Evolutionary conservation across 176 grass and related monocot species (phyloP).

Genomic region (Zoysia japonica): DNA sequence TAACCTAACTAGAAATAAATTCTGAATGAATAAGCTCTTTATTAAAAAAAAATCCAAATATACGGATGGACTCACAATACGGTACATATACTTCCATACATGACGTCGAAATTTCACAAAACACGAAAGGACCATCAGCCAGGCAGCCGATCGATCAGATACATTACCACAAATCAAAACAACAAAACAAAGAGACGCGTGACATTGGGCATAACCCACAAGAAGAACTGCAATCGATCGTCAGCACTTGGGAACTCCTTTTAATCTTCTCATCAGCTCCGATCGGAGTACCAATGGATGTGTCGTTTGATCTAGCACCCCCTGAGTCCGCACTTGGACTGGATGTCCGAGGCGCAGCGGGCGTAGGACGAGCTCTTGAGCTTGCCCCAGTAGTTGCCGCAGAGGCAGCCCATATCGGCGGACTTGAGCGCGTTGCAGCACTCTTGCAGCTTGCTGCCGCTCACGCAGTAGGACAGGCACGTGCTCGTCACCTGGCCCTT

Average conservation of each 20-base stretch:
- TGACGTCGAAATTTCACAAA: neutral
- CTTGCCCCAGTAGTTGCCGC: neutral
- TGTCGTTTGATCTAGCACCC: neutral
- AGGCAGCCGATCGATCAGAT: neutral
- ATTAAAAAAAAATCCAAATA: neutral
- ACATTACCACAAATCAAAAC: neutral
- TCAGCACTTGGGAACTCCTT: too few species aligned
- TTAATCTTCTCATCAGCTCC: too few species aligned
- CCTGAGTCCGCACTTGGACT: slow-evolving; percentile 13
- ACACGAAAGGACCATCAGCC: neutral
- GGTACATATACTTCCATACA: neutral
- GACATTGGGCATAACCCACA: neutral
- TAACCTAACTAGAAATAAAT: neutral
- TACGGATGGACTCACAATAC: neutral
- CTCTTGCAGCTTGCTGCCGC: neutral
- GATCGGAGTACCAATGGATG: too few species aligned
- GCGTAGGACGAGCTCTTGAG: neutral
- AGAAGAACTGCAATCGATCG: neutral
- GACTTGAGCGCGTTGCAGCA: slow-evolving; percentile 46
- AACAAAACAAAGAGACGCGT: neutral
- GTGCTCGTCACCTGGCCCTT: neutral
- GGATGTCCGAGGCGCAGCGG: slow-evolving; percentile 35
- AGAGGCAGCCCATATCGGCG: slow-evolving; percentile 50
- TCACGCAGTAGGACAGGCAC: slow-evolving; percentile 37
- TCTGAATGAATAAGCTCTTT: neutral